Percentiles rank a stretch among this genome's conserved stretches.
Evolutionary conservation across 2,329 filamentous ascomycete genomes (phyloP).

Genomic region (Phialophora macrospora): DNA sequence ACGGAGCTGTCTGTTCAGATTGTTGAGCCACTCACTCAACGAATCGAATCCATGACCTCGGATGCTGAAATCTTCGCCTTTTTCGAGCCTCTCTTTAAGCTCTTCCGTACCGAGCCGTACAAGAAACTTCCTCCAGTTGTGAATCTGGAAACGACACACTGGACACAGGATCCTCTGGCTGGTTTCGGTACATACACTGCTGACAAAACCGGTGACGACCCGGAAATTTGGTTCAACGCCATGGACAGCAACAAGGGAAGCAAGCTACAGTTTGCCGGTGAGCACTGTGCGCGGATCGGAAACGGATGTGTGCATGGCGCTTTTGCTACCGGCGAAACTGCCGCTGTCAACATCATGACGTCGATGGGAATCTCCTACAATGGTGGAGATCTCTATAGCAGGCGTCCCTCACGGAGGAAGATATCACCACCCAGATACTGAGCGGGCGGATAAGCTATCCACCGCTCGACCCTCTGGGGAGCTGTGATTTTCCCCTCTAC

Average conservation of each 20-base stretch:
- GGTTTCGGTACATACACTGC: slow-evolving; percentile 53
- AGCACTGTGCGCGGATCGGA: slow-evolving; percentile 48
- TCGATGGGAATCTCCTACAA: slow-evolving; percentile 47
- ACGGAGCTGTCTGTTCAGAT: slow-evolving; percentile 53
- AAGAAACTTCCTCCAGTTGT: slow-evolving; percentile 49
- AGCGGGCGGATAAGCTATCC: slow-evolving; percentile 13
- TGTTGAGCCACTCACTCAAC: slow-evolving; percentile 52
- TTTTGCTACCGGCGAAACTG: slow-evolving; percentile 51
- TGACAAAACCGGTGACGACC: slow-evolving; percentile 53
- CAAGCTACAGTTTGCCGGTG: slow-evolving; percentile 51
- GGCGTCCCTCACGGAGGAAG: slow-evolving; percentile 29
- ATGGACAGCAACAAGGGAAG: slow-evolving; percentile 46
- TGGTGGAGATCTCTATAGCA: slow-evolving; percentile 39
- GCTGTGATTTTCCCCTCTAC: slow-evolving; percentile 13
- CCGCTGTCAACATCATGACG: slow-evolving; percentile 48
- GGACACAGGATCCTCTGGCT: slow-evolving; percentile 52
- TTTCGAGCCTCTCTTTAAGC: slow-evolving; percentile 53
- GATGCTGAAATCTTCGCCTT: slow-evolving; percentile 48
- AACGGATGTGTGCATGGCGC: slow-evolving; percentile 54
- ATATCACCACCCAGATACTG: slow-evolving; percentile 32
- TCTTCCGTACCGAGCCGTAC: slow-evolving; percentile 52
- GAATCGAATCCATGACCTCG: slow-evolving; percentile 51
- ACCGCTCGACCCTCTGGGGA: slow-evolving; percentile 18
- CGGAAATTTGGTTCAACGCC: slow-evolving; percentile 45
- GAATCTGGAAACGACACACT: slow-evolving; percentile 52